Conservation (phyloP, 768 basidiomycete genomes). For the Boletus reticuloceps region DNA sequence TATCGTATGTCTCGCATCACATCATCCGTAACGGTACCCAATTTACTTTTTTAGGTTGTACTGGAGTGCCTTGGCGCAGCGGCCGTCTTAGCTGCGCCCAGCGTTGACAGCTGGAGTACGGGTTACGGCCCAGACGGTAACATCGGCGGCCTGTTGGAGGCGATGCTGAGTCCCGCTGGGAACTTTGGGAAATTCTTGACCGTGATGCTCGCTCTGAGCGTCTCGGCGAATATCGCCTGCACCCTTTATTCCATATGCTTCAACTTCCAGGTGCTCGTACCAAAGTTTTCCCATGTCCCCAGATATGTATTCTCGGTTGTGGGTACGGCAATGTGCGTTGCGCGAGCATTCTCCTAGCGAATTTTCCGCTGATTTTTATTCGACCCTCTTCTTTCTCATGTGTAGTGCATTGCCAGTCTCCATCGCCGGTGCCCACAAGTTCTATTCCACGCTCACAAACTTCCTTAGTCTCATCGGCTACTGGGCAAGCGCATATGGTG, state of each 20-base stretch:
- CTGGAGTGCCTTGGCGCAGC: constrained; percentile 66
- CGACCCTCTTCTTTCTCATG: not conserved
- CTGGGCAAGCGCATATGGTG: constrained; percentile 56
- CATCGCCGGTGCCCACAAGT: constrained; percentile 65
- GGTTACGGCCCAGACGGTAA: constrained; percentile 54
- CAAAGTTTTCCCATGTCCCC: constrained; percentile 55
- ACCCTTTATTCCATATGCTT: constrained; percentile 81
- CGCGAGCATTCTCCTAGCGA: not conserved
- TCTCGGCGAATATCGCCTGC: constrained; percentile 77
- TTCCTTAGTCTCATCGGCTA: constrained; percentile 71
- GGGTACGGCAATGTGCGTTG: constrained; percentile 61
- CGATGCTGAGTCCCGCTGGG: constrained; percentile 58
- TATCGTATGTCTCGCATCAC: constrained; percentile 42
- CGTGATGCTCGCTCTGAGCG: constrained; percentile 70
- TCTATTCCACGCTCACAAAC: constrained; percentile 61
- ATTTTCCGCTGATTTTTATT: constrained; percentile 3
- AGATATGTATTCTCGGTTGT: constrained; percentile 68
- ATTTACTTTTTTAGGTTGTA: constrained; percentile 25
- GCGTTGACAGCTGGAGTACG: constrained; percentile 51
- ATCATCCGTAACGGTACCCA: not conserved
- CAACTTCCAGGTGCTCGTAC: constrained; percentile 68
- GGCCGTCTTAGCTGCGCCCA: constrained; percentile 54
- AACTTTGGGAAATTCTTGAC: constrained; percentile 71
- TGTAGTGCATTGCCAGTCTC: constrained; percentile 62
- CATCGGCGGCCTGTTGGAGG: constrained; percentile 62